These are phyloP conservation scores for Aspergillus fijiensis DNA, from an alignment of 2,329 filamentous ascomycete species.

Conservation along the genomic window DNA sequence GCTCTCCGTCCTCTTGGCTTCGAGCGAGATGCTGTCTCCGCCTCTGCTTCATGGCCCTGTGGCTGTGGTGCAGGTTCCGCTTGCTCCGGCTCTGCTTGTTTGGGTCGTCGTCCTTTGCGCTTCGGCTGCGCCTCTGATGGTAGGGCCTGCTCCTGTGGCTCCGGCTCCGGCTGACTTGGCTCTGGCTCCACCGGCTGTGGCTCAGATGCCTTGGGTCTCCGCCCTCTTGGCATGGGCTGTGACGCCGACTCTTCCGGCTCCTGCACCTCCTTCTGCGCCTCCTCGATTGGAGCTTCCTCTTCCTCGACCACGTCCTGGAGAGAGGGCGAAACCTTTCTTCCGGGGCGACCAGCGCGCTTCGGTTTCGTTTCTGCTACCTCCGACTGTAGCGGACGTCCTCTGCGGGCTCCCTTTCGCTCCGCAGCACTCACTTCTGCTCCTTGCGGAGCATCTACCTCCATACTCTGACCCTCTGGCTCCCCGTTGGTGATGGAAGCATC, in stretches of 20 bases:
- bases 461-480: not conserved
- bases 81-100: not conserved
- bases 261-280: not conserved
- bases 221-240: not conserved
- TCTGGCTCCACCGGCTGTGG: not conserved
- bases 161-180: not conserved
- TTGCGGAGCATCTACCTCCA: not conserved
- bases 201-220: not conserved
- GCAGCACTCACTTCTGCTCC: constrained; percentile 1
- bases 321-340: constrained; percentile 4
- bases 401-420: not conserved
- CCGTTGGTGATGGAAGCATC: not conserved
- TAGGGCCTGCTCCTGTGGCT: not conserved
- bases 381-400: constrained; percentile 1
- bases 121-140: not conserved
- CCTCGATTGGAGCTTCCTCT: not conserved
- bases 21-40: too few relatives aligned
- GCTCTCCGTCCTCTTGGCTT: not conserved
- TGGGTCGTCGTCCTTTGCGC: not conserved
- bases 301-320: not conserved
- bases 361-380: constrained; percentile 13
- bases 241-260: not conserved
- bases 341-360: constrained; percentile 19
- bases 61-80: not conserved
- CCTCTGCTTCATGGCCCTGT: too few relatives aligned